A percentile compares a stretch with the other conserved stretches of the same genome.
Evolutionary conservation across 116 monocot species (phyloP).

Genomic region (Dioscorea cayenensis): DNA sequence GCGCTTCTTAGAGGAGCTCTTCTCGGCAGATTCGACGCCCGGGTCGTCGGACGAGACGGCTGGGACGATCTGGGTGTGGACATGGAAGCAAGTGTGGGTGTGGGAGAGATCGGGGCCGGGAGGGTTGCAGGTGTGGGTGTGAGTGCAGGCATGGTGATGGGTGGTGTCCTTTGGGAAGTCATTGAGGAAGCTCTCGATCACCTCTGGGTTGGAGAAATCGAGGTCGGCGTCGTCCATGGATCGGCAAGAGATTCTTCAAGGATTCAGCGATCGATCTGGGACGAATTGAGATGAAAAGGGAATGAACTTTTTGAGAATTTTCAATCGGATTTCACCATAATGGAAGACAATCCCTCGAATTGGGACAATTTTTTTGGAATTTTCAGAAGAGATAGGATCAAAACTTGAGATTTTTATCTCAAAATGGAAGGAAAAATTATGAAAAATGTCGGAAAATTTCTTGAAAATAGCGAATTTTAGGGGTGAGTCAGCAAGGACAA

Average conservation of each 20-base stretch:
- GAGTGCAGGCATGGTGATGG: slow-evolving; percentile 74
- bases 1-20: slow-evolving; percentile 43
- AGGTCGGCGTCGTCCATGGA: slow-evolving; percentile 62
- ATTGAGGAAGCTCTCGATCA: slow-evolving; percentile 49
- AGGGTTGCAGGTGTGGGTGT: slow-evolving; percentile 95
- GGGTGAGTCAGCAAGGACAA: too few species aligned
- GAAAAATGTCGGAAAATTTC: too few species aligned
- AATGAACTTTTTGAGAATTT: neutral
- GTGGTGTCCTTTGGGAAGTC: slow-evolving; percentile 55
- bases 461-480: too few species aligned
- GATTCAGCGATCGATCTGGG: neutral
- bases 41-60: slow-evolving; percentile 38
- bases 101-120: slow-evolving; percentile 80
- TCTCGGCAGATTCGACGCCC: slow-evolving; percentile 39
- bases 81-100: slow-evolving; percentile 96
- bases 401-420: too few species aligned
- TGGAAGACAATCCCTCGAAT: neutral
- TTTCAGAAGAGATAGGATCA: too few species aligned
- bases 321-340: neutral
- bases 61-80: slow-evolving; percentile 87
- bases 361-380: too few species aligned
- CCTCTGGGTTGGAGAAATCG: slow-evolving; percentile 59
- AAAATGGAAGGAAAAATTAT: too few species aligned
- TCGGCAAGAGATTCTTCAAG: neutral
- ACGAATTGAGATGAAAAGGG: neutral